Percentiles rank a stretch among this genome's conserved stretches.
Conservation (phyloP, 441 rosid genomes). For the Populus hybrid region DNA sequence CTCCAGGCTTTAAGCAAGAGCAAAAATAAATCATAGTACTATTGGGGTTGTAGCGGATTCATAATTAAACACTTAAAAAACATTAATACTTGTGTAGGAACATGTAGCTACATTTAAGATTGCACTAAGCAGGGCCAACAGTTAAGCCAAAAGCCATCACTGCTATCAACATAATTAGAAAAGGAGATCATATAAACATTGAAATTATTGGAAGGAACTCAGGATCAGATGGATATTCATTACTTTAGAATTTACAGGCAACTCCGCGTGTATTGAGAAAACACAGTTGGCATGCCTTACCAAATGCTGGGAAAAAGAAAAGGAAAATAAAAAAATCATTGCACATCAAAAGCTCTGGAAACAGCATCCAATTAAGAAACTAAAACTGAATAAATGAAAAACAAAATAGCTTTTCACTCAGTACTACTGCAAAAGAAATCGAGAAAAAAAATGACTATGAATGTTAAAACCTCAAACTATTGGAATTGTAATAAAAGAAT, state of each 20-base stretch:
- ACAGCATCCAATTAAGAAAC: not conserved
- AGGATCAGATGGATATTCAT: not conserved
- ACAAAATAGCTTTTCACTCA: not conserved
- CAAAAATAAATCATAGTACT: not conserved
- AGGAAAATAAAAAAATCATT: not conserved
- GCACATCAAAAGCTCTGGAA: not conserved
- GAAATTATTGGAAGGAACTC: too few relatives aligned
- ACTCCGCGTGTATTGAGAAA: not conserved
- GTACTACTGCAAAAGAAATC: not conserved
- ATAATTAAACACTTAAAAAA: not conserved
- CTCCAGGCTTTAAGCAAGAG: not conserved
- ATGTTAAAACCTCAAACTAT: not conserved
- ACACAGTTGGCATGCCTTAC: not conserved
- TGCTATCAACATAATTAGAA: not conserved
- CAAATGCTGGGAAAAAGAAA: not conserved
- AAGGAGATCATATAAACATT: not conserved
- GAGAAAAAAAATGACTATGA: not conserved
- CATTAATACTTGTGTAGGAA: not conserved
- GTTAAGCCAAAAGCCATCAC: not conserved
- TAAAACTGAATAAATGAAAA: not conserved
- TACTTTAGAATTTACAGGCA: not conserved
- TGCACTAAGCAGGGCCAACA: not conserved
- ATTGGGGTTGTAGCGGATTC: not conserved
- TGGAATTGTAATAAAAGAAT: not conserved
- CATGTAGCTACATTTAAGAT: not conserved